Evolutionary conservation across 352 stramenopile genomes (phyloP).

Genomic region (Globisporangium radiosum): DNA sequence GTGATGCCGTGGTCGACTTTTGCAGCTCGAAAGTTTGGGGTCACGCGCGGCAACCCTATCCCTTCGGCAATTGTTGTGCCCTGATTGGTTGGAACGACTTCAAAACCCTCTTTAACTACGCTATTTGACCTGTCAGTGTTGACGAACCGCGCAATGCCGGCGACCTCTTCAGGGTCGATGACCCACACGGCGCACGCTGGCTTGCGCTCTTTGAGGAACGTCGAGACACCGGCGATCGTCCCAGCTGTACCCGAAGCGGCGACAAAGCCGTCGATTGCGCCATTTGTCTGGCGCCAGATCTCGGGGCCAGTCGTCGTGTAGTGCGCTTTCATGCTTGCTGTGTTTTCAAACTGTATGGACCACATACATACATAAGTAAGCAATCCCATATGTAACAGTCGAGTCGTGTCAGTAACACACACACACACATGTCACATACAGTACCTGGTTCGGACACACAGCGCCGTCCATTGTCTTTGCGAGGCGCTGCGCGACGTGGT

Average conservation of each 20-base stretch:
- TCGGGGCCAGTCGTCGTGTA: slow-evolving; percentile 80
- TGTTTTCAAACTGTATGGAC: slow-evolving; percentile 58
- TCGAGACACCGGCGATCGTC: slow-evolving; percentile 89
- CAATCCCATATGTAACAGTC: too few relatives aligned
- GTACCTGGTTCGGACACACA: slow-evolving; percentile 50
- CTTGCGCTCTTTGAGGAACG: slow-evolving; percentile 90
- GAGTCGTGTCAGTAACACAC: too few relatives aligned
- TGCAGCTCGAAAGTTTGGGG: slow-evolving; percentile 86
- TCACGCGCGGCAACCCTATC: slow-evolving; percentile 90
- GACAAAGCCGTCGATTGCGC: slow-evolving; percentile 89
- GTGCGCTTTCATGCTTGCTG: slow-evolving; percentile 65
- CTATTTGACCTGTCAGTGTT: slow-evolving; percentile 57
- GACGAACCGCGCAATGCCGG: slow-evolving; percentile 83
- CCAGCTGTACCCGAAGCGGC: slow-evolving; percentile 88
- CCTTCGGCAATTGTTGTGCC: slow-evolving; percentile 92
- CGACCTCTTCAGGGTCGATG: slow-evolving; percentile 71
- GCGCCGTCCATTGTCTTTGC: slow-evolving; percentile 24
- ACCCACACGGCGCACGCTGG: slow-evolving; percentile 51
- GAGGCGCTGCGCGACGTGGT: slow-evolving; percentile 59
- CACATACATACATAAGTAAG: not conserved
- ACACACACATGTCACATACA: too few relatives aligned
- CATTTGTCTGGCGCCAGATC: slow-evolving; percentile 85
- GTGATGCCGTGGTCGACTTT: slow-evolving; percentile 90
- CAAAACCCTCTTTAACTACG: slow-evolving; percentile 83
- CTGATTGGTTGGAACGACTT: slow-evolving; percentile 78